Evolutionary conservation across 2,329 filamentous ascomycete genomes (phyloP), one percentile per base, ranked within the genome.

Genomic region (Hymenoscyphus infarciens): DNA sequence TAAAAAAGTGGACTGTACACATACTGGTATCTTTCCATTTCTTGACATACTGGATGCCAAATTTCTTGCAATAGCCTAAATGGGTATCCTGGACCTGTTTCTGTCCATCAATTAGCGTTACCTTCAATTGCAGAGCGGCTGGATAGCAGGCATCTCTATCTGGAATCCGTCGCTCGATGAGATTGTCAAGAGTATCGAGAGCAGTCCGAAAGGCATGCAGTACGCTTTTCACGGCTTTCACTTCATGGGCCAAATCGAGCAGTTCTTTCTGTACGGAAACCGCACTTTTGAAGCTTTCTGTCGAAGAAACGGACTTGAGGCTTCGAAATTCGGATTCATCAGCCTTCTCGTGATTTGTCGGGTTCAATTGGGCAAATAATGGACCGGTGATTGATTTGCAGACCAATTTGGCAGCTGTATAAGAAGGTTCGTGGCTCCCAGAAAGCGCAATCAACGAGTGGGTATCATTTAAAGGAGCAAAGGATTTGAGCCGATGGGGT

Each of bases 251-350:
- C 22, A 61, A 39, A 10, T 64, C 33, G 33, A 60, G 52, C 3
- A 27, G 35, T 6, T 16, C 15, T 6, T 61, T 42, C 59, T 64
- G 67, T 1, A 63, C 42, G 5, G 64, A 66, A 11, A 59, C 45
- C 1, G 65, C 64, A 22, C 65, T 67, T 25, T 66, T 63, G 54
- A 68, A 66, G 31, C 64, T 68, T 31, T 68, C 63, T 13, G 55
- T 25, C 1, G 65, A 67, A 2, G 59, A 62, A 1, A 59, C 57
- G 1, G 67, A 64, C 33, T 60, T 67, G 1, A 65, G 13, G 22
- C 64, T 52, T 49, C 27, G 15, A 11, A 29, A 5, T 3, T 31
- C 13, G 25, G 53, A 19, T 29, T 55, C 3, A 8, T 33, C 53
- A 7, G 8, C 27, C 5, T n/a, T 55, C 11, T 19, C 3, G 8